Evolutionary conservation across 306 rosid genomes (phyloP), one percentile per base, ranked within the genome.

Genomic region (Cercis canadensis): DNA sequence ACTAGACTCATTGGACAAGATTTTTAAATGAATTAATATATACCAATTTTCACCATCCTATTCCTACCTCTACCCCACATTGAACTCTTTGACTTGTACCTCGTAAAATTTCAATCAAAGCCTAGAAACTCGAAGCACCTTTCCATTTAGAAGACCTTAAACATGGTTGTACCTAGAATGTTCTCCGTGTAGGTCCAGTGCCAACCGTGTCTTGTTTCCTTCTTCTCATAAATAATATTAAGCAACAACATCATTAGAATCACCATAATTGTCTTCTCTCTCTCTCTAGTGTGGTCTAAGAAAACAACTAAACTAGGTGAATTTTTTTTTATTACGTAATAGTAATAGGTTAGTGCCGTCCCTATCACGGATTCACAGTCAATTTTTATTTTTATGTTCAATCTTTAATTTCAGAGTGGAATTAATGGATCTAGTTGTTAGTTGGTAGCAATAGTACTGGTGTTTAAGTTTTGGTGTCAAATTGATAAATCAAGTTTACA

Each of bases 61-160:
- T 34, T 3, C 39, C 39, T 19, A 72, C 68, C 61, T 51, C 51
- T 58, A 65, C 64, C 69, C 24, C 10, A n/a, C 37, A 19, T 34
- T 40, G 15, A 60, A 73, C 64, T 73, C 67, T 53, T 59, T 52
- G 71, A 66, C 79, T 53, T n/a, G 3, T 57, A 59, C 67, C 70
- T 66, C 29, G 24, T 18, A 52, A 66, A 10, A 43, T 17, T 36
- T 59, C 49, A 53, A 50, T 18, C 67, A 65, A 64, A 78, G 55
- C 47, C 36, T 34, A 34, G n/a, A n/a, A n/a, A n/a, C n/a, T 70
- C 1, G 37, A 36, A 36, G 46, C 53, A 54, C 9, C 18, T 36
- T 1, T 39, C 5, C 12, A 57, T 21, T 58, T n/a, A 41, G 31
- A 51, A 67, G 43, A 5, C 10, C 43, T 0, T 37, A 37, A 37